Conservation (phyloP, 2,329 filamentous ascomycete species). For the Coniochaeta sp. region DNA sequence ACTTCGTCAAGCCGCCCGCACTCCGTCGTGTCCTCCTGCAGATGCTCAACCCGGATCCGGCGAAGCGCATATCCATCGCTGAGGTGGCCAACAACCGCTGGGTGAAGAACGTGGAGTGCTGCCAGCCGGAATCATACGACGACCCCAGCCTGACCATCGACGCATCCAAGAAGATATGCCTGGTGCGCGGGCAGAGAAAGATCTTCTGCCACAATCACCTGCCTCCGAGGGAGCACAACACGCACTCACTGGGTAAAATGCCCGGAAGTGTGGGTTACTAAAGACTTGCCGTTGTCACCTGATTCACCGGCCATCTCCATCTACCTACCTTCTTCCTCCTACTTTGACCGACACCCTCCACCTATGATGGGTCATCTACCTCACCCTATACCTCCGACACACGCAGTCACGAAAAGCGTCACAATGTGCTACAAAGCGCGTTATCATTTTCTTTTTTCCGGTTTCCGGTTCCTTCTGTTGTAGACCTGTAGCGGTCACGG, state of each 20-base stretch:
- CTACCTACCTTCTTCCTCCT: no score
- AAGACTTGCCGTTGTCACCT: constrained; percentile 3
- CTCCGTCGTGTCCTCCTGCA: constrained; percentile 65
- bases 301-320: neutral
- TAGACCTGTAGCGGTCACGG: no score
- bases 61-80: constrained; percentile 60
- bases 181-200: constrained; percentile 36
- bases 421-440: no score
- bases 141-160: constrained; percentile 57
- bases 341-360: no score
- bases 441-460: no score
- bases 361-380: no score
- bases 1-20: constrained; percentile 56
- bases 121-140: constrained; percentile 64
- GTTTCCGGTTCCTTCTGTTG: no score
- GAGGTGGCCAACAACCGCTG: constrained; percentile 66
- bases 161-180: constrained; percentile 46
- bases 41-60: constrained; percentile 77
- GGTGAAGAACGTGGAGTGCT: constrained; percentile 71
- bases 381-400: no score
- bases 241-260: constrained; percentile 47
- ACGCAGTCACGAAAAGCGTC: no score
- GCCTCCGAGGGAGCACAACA: constrained; percentile 36
- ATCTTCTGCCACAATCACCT: constrained; percentile 55
- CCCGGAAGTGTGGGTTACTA: constrained; percentile 48